These are phyloP conservation scores for Populus nigra DNA, from an alignment of 345 rosid genomes.

Conservation along the genomic window DNA sequence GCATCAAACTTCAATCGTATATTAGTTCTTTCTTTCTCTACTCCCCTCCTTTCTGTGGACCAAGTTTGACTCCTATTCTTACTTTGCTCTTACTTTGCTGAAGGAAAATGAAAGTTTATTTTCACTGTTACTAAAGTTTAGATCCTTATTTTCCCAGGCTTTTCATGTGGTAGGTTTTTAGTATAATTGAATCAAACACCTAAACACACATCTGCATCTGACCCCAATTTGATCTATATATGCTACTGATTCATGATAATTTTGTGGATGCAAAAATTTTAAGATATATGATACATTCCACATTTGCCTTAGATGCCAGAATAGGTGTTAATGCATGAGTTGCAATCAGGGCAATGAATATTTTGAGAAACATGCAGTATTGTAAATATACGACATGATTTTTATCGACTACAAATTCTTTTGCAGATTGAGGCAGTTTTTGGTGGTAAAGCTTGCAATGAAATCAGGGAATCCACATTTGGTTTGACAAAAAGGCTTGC, in stretches of 20 bases:
- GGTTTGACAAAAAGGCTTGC: slow-evolving; percentile 89
- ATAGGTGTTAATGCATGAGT: not conserved
- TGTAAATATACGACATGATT: not conserved
- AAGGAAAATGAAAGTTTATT: not conserved
- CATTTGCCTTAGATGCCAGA: not conserved
- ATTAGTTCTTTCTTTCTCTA: not conserved
- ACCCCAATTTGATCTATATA: not conserved
- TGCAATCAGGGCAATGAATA: not conserved
- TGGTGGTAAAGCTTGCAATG: slow-evolving; percentile 80
- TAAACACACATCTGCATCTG: not conserved
- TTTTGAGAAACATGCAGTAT: not conserved
- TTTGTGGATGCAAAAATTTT: not conserved
- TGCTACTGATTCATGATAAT: not conserved
- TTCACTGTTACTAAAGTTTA: not conserved
- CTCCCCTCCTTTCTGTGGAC: not conserved
- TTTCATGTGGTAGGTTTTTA: not conserved
- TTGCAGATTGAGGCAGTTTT: slow-evolving; percentile 76
- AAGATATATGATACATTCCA: not conserved
- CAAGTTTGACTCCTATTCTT: not conserved
- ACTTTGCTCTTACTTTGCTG: not conserved
- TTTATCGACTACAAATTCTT: slow-evolving; percentile 2
- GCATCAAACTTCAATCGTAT: not conserved
- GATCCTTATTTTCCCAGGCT: not conserved
- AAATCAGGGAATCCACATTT: slow-evolving; percentile 79
- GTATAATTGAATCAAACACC: too few species aligned